A percentile compares a stretch with the other conserved stretches of the same genome.
These are phyloP conservation scores for Kwoniella sp. DNA, from an alignment of 768 basidiomycete genomes.

Conservation along the genomic window DNA sequence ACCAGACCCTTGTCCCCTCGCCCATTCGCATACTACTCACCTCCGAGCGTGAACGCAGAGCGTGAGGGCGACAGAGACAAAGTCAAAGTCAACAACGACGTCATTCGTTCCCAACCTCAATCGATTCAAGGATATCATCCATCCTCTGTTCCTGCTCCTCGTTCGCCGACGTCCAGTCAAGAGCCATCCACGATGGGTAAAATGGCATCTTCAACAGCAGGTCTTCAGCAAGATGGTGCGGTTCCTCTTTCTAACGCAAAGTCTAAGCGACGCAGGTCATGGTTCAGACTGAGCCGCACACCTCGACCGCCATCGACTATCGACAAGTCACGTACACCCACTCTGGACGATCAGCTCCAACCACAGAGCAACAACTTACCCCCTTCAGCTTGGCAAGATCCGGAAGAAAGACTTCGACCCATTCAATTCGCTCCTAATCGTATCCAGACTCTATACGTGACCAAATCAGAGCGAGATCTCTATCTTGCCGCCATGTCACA, in stretches of 20 bases:
- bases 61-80: too few species aligned
- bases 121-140: background rate
- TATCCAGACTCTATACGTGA: conserved; percentile 42
- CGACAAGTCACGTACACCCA: background rate
- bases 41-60: background rate
- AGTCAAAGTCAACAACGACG: conserved; percentile 1
- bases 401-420: conserved; percentile 27
- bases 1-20: background rate
- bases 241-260: background rate
- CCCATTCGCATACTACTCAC: background rate
- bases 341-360: background rate
- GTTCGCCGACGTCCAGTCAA: background rate
- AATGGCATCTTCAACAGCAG: background rate
- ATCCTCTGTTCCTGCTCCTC: background rate
- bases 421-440: conserved; percentile 40
- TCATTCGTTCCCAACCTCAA: background rate
- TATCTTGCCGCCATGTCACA: conserved; percentile 52
- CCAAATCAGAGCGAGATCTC: conserved; percentile 45
- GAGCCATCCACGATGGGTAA: background rate
- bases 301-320: background rate
- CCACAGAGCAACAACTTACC: conserved; percentile 2
- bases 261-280: conserved; percentile 9
- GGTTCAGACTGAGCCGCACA: conserved; percentile 13
- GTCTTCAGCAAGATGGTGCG: background rate
- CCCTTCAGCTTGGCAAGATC: conserved; percentile 15